phyloP scores from a whole-genome alignment of 2,329 filamentous ascomycete genomes.

The Epichloe gansuensis region DNA sequence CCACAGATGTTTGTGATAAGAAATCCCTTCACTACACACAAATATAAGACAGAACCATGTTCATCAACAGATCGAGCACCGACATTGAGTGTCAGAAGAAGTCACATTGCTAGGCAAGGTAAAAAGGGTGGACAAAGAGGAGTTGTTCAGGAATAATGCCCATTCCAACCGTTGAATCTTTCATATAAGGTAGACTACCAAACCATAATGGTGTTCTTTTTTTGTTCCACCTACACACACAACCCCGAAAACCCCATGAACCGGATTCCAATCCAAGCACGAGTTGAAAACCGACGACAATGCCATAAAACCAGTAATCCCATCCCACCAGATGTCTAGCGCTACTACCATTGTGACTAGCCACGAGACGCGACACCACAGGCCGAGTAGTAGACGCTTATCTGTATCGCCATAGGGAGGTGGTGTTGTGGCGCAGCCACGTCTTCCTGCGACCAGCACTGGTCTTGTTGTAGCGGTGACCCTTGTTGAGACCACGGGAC shows the following conservation, averaged over 20 bases:
- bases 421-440: constrained; percentile 99
- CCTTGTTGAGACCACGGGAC: constrained; percentile 98
- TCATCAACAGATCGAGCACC: too few relatives aligned
- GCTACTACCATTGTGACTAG: neutral
- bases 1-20: too few relatives aligned
- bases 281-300: constrained; percentile 3
- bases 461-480: constrained; percentile 99
- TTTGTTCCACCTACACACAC: neutral
- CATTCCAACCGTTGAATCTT: constrained; percentile 19
- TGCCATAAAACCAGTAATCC: constrained; percentile 6
- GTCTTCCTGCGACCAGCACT: constrained; percentile 95
- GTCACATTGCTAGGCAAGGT: too few relatives aligned
- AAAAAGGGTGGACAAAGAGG: too few relatives aligned
- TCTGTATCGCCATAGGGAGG: constrained; percentile 97
- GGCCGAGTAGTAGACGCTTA: constrained; percentile 33
- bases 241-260: neutral
- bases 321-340: neutral
- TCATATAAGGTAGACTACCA: constrained; percentile 2
- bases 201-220: constrained; percentile 4
- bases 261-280: constrained; percentile 6
- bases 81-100: too few relatives aligned
- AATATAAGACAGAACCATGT: too few relatives aligned
- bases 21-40: too few relatives aligned
- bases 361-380: neutral
- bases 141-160: constrained; percentile 14